Evolutionary conservation across 2,329 filamentous ascomycete species (phyloP).

Genomic region (Ophiostoma himal-ulmi): DNA sequence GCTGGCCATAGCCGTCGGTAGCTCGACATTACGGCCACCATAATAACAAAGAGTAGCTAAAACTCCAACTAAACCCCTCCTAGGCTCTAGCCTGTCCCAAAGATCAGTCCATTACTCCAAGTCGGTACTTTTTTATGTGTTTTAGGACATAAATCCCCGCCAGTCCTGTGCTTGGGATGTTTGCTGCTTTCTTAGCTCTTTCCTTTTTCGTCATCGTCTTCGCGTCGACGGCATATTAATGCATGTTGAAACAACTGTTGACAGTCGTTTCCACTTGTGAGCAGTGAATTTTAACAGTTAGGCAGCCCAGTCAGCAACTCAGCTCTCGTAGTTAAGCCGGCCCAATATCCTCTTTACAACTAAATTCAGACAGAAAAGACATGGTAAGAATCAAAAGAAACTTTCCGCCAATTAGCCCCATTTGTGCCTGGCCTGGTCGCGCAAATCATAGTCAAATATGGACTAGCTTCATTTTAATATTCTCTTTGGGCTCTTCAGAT

Average conservation of each 20-base stretch:
- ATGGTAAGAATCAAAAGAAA: not conserved
- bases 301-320: not conserved
- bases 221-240: not conserved
- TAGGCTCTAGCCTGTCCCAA: not conserved
- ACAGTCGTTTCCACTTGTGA: not conserved
- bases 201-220: not conserved
- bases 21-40: not conserved
- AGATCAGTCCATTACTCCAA: not conserved
- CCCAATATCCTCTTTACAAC: not conserved
- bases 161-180: not conserved
- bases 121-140: conserved; percentile 5
- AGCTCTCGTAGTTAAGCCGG: not conserved
- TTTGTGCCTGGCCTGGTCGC: not conserved
- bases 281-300: not conserved
- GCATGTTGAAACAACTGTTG: not conserved
- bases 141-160: not conserved
- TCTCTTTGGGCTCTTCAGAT: not conserved
- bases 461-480: not conserved
- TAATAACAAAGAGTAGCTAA: not conserved
- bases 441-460: not conserved
- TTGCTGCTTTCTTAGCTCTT: not conserved
- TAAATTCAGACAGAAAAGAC: not conserved
- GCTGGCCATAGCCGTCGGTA: not conserved
- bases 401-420: not conserved
- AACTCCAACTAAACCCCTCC: not conserved